Base-by-base conservation (phyloP, 108 stramenopile species). In the Seminavis robusta region DNA sequence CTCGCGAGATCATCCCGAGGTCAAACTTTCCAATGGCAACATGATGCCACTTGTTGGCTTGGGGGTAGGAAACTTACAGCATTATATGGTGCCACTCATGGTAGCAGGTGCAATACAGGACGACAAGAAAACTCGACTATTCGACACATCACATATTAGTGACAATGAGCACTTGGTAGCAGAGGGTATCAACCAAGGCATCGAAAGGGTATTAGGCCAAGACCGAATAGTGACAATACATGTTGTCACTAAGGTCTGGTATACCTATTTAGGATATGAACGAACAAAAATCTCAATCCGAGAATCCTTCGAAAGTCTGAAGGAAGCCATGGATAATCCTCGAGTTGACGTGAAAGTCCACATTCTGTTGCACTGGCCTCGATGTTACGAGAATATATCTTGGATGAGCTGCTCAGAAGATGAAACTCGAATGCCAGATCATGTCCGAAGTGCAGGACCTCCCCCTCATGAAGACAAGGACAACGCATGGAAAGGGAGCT, bases 191-290 rank as follows among this genome's bases (percentile, higher is more conserved):
- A 63, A 63, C 6, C 62, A 71, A 25, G 65, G 65, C 37, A 45
- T 48, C 39, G 67, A 57, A 8, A 44, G 43, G 29, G 25, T 63
- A 25, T 47, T n/a, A n/a, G 51, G 24, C 32, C 34, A 29, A 11
- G 57, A 39, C 21, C 31, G 48, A 29, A 52, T 43, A 38, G 26
- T 52, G 10, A 71, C 65, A 42, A 54, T 93, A 13, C 92, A 93
- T 48, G 75, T 93, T 2, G 74, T 90, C 11, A 90, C 92, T n/a
- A 93, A 94, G 55, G 84, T 94, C 0, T 94, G 93, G 93, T 94
- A 91, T 49, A 90, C 93, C n/a, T 75, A 94, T 62, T 44, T 94
- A 8, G 89, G 89, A 13, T 90, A 94, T 56, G 85, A 86, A 17
- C 59, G 93, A 48, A 94, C 93, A 2, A 81, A 75, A 13, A 40